Conservation (phyloP, 805 yeast genomes). For the Candida maltosa region DNA sequence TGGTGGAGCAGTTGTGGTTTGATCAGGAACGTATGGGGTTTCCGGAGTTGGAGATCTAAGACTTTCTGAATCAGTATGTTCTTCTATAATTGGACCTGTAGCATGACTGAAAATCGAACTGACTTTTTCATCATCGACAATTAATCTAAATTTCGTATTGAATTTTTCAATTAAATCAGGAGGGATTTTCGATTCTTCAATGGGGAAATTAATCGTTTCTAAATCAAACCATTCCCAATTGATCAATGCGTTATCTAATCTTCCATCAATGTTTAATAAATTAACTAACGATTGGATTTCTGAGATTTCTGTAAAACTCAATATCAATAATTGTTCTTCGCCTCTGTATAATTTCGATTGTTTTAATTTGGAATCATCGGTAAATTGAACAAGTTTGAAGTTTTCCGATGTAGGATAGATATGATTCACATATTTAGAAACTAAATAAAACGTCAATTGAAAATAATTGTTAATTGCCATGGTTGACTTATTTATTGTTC, state of each 20-base stretch:
- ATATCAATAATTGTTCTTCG: slow-evolving; percentile 6
- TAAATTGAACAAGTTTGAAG: slow-evolving; percentile 6
- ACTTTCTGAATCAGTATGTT: slow-evolving; percentile 6
- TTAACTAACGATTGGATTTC: slow-evolving; percentile 9
- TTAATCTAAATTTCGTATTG: slow-evolving; percentile 12
- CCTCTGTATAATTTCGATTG: slow-evolving; percentile 11
- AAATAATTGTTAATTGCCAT: slow-evolving; percentile 16
- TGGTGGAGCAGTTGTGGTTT: neutral
- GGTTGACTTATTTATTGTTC: too few species aligned
- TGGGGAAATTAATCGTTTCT: slow-evolving; percentile 17
- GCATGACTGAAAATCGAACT: slow-evolving; percentile 6
- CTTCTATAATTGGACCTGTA: slow-evolving; percentile 6
- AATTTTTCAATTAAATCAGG: slow-evolving; percentile 17
- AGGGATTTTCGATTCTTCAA: slow-evolving; percentile 17
- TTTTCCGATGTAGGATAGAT: slow-evolving; percentile 9
- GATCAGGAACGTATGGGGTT: slow-evolving; percentile 2
- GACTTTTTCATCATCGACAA: slow-evolving; percentile 8
- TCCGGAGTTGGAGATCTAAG: slow-evolving; percentile 6
- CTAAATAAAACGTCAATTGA: slow-evolving; percentile 18
- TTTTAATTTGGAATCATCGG: slow-evolving; percentile 9
- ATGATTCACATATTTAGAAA: slow-evolving; percentile 17
- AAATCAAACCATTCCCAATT: slow-evolving; percentile 19
- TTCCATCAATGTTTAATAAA: slow-evolving; percentile 8
- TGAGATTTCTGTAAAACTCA: slow-evolving; percentile 9
- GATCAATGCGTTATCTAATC: slow-evolving; percentile 17